Conservation (phyloP, 1,139 yeast species). For the Yamadazyma atmosphaerica region DNA sequence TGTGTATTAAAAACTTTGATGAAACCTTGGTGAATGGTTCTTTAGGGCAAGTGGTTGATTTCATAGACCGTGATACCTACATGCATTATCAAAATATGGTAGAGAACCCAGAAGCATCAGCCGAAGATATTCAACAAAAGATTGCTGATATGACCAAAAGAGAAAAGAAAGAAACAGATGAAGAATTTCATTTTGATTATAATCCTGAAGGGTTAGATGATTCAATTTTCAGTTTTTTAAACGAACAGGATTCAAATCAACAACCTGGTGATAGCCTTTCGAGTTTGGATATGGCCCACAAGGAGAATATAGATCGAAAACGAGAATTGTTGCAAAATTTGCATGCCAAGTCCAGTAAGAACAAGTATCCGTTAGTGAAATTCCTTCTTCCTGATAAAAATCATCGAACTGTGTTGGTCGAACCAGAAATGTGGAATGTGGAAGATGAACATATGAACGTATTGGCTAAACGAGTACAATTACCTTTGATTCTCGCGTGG, state of each 20-base stretch:
- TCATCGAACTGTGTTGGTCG: slow-evolving; percentile 61
- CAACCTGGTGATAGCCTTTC: slow-evolving; percentile 6
- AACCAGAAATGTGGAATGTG: slow-evolving; percentile 45
- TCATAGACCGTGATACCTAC: slow-evolving; percentile 39
- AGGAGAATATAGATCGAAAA: slow-evolving; percentile 21
- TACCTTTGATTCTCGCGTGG: slow-evolving; percentile 93
- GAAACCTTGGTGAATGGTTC: slow-evolving; percentile 90
- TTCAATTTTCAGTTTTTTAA: slow-evolving; percentile 25
- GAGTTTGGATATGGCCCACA: slow-evolving; percentile 7
- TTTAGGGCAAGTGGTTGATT: slow-evolving; percentile 68
- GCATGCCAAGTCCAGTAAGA: slow-evolving; percentile 22
- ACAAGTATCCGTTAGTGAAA: slow-evolving; percentile 70
- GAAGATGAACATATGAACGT: slow-evolving; percentile 38
- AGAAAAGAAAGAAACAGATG: slow-evolving; percentile 10
- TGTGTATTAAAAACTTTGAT: slow-evolving; percentile 92
- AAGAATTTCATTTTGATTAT: slow-evolving; percentile 7
- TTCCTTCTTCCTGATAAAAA: slow-evolving; percentile 71
- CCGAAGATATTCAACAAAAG: slow-evolving; percentile 17
- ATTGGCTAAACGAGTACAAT: slow-evolving; percentile 45
- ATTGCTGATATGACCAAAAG: slow-evolving; percentile 5
- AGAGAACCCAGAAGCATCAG: slow-evolving; percentile 20
- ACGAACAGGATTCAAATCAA: slow-evolving; percentile 11
- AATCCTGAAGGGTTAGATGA: slow-evolving; percentile 17
- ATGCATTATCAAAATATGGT: slow-evolving; percentile 23
- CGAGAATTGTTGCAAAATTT: slow-evolving; percentile 18